Base-by-base conservation (phyloP, 2,329 filamentous ascomycete genomes). In the Colletotrichum cereale region DNA sequence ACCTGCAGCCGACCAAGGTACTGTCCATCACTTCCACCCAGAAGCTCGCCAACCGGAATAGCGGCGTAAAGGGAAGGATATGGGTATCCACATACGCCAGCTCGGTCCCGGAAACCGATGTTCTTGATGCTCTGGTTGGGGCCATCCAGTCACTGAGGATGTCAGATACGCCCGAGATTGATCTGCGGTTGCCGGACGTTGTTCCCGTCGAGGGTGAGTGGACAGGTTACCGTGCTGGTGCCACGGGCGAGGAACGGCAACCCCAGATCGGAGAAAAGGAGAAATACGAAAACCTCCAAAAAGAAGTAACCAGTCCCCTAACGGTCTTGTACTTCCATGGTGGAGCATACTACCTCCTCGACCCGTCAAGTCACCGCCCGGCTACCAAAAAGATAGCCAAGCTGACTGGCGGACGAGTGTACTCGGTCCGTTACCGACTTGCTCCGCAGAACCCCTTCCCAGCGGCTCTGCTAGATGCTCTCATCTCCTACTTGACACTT, bases 11-110 rank as follows among this genome's bases (percentile, higher is more conserved):
- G 3, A 80, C 81, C 2, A 82, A 81, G 21, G 84, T 86, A 0
- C 78, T 76, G 14, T 84, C 89, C 34, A 82, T 97, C 31, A 84
- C 87, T 0, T 86, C 89, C 72, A 82, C 88, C 8, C 96, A 98
- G 80, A 84, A 82, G 52, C 76, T 88, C n/a, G 88, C 89, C 1
- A 82, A 88, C 55, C 88, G 85, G 68, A 92, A 93, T 65, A 87
- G 87, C 0, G 90, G 89, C 0, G 84, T 97, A 77, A 95, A 93
- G 78, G 94, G 94, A 4, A 89, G 88, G 55, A 90, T 96, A 74
- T 98, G 95, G 95, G 86, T 97, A 31, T 91, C 91, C 76, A 92
- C 89, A 66, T 91, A 93, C 52, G 88, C 87, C 0, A 83, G 94
- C 21, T 88, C 89, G 0, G 82, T 83, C 2, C 92, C 88, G 68